Evolutionary conservation across 148 eudicot genomes (phyloP), one percentile per base, ranked within the genome.

Genomic region (Nyssa sinensis): DNA sequence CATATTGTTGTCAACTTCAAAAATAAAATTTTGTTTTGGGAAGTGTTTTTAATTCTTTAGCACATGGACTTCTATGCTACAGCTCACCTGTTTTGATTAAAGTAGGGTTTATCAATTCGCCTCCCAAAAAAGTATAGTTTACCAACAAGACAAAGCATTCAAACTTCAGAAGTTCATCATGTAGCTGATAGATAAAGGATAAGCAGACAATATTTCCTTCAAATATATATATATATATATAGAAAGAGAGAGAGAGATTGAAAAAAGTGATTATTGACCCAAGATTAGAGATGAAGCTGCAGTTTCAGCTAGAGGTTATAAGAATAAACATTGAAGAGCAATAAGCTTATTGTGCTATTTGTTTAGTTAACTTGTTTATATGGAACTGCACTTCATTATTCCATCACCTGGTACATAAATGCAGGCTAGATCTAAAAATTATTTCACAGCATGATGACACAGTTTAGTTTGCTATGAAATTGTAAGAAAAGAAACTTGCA

Each of bases 1-100:
- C n/a, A 70, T 13, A 27, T 16, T 17, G 35, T 31, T 53, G 62
- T 70, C 41, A 12, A 27, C 39, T 69, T 53, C n/a, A n/a, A n/a
- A n/a, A n/a, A n/a, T n/a, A n/a, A n/a, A n/a, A n/a, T n/a, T n/a
- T n/a, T n/a, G n/a, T n/a, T n/a, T n/a, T n/a, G n/a, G n/a, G n/a
- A n/a, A 13, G 5, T 12, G 2, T 69, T 34, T 69, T 53, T 29
- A 55, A 70, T 53, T 70, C 55, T 28, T n/a, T 55, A 55, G 62
- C 37, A 55, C 73, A 31, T 55, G 44, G 27, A 17, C 60, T 30
- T 29, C 28, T 17, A n/a, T n/a, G n/a, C n/a, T n/a, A 70, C 72
- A 70, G 73, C 41, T 66, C 49, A 51, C 44, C 41, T 65, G 28
- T n/a, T 16, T 65, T 65, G 12, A 29, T 3, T 44, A 44, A 41